A percentile compares a stretch with the other conserved stretches of the same genome.
These are phyloP conservation scores for Populus euphratica DNA, from an alignment of 345 rosid genomes.

Conservation along the genomic window DNA sequence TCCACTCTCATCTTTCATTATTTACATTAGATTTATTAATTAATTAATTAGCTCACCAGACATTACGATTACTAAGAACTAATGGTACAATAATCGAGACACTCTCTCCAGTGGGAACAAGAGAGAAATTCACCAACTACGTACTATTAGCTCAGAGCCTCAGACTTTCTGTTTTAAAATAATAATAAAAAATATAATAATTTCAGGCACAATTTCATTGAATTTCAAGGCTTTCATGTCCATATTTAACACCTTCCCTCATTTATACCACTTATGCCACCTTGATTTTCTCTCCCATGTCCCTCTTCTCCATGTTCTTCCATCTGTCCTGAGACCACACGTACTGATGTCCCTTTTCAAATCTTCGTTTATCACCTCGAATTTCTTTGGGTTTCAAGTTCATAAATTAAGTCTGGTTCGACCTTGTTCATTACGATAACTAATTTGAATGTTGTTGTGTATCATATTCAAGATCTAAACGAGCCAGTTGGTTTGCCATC, in stretches of 20 bases:
- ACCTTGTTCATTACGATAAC: not conserved
- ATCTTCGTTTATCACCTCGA: not conserved
- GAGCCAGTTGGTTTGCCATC: not conserved
- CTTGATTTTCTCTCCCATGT: constrained; percentile 20
- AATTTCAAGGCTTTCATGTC: constrained; percentile 15
- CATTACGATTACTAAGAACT: constrained; percentile 1
- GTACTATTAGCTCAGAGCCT: constrained; percentile 5
- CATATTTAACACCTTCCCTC: constrained; percentile 9
- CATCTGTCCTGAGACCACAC: constrained; percentile 11
- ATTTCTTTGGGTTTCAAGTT: not conserved
- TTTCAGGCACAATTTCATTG: constrained; percentile 5
- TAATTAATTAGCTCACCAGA: not conserved
- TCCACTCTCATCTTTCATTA: not conserved
- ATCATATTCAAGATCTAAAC: constrained; percentile 10
- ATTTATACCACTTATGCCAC: constrained; percentile 15
- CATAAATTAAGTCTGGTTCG: too few species aligned
- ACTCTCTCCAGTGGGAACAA: constrained; percentile 15
- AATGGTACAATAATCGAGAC: constrained; percentile 23
- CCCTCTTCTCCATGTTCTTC: constrained; percentile 26
- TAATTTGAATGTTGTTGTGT: not conserved
- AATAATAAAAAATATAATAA: not conserved
- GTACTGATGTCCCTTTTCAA: not conserved
- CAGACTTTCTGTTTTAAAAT: not conserved
- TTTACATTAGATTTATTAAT: not conserved
- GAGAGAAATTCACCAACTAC: constrained; percentile 23